These are phyloP conservation scores for Cymbopogon citratus DNA, from an alignment of 176 grass and related monocot genomes.

Conservation along the genomic window DNA sequence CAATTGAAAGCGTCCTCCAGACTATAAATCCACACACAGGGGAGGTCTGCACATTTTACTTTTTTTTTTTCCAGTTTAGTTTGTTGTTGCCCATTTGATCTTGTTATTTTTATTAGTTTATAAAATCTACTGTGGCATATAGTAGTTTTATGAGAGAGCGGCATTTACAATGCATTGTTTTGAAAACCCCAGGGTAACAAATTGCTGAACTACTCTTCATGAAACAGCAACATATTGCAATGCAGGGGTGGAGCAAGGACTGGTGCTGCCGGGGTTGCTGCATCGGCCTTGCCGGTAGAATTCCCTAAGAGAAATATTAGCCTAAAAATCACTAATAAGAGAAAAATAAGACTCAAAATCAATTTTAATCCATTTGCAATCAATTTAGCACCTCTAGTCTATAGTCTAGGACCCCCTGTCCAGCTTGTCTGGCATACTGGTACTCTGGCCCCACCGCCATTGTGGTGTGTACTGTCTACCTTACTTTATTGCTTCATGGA, in stretches of 20 bases:
- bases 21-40: constrained; percentile 96
- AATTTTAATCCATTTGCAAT: background rate
- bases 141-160: background rate
- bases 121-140: background rate
- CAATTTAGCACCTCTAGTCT: background rate
- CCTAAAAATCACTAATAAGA: background rate
- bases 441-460: background rate
- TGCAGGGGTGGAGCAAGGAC: background rate
- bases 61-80: background rate
- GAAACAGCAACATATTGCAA: background rate
- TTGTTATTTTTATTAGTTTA: background rate
- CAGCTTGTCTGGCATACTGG: background rate
- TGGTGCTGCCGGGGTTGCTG: background rate
- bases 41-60: constrained; percentile 34
- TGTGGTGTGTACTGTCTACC: background rate
- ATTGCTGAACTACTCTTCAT: background rate
- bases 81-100: background rate
- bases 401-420: background rate
- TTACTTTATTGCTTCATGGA: background rate
- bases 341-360: background rate
- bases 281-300: background rate
- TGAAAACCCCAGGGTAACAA: background rate
- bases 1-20: constrained; percentile 93
- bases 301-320: background rate
- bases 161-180: background rate